phyloP scores from a whole-genome alignment of 768 basidiomycete genomes.

The Phylloporus sp. region DNA sequence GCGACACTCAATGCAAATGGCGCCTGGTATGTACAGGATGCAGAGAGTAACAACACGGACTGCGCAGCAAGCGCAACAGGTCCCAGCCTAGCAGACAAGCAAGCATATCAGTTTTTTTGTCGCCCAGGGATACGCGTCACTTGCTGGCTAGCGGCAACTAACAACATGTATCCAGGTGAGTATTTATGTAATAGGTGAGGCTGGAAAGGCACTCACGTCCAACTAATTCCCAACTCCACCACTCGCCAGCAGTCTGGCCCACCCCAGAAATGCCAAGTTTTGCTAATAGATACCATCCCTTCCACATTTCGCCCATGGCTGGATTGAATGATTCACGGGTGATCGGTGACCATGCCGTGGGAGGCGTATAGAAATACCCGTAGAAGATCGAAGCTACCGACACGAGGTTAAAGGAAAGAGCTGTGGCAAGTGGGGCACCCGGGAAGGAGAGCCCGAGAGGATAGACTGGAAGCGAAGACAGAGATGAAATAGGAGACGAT shows the following conservation, averaged over 20 bases:
- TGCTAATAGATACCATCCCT: slow-evolving; percentile 60
- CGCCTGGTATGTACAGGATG: slow-evolving; percentile 74
- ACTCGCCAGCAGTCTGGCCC: slow-evolving; percentile 79
- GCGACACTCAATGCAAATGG: slow-evolving; percentile 82
- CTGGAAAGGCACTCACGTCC: slow-evolving; percentile 34
- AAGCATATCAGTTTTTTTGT: slow-evolving; percentile 1
- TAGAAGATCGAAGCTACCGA: slow-evolving; percentile 56
- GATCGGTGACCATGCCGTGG: slow-evolving; percentile 68
- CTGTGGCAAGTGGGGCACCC: slow-evolving; percentile 88
- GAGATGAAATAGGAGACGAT: slow-evolving; percentile 1
- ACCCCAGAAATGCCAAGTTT: slow-evolving; percentile 81
- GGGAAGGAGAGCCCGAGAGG: slow-evolving; percentile 80
- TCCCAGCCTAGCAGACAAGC: slow-evolving; percentile 52
- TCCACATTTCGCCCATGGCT: slow-evolving; percentile 57
- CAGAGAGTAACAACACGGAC: slow-evolving; percentile 74
- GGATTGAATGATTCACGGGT: slow-evolving; percentile 36
- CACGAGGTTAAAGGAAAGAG: slow-evolving; percentile 86
- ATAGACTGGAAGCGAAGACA: slow-evolving; percentile 25
- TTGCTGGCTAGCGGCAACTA: slow-evolving; percentile 54
- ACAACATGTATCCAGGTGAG: background rate
- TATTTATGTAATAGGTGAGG: background rate
- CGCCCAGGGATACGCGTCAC: background rate
- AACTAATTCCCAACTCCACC: slow-evolving; percentile 96
- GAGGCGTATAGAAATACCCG: slow-evolving; percentile 54
- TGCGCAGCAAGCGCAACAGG: slow-evolving; percentile 82